These are phyloP conservation scores for Clarireedia monteithiana DNA, from an alignment of 2,329 filamentous ascomycete genomes.

Conservation along the genomic window DNA sequence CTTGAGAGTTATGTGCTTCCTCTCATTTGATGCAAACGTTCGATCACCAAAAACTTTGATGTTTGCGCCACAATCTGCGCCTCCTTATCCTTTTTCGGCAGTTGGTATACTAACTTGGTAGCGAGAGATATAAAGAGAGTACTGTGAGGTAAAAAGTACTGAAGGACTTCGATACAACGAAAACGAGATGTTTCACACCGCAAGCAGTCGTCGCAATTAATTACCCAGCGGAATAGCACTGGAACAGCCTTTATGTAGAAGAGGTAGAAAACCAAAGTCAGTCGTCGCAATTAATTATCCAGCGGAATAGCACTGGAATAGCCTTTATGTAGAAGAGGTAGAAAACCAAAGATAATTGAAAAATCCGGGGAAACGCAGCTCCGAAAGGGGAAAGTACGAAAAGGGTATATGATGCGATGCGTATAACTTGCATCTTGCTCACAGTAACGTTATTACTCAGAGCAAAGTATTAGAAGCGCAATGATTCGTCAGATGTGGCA, in stretches of 20 bases:
- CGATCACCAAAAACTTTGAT: not conserved
- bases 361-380: not conserved
- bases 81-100: constrained; percentile 21
- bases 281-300: not conserved
- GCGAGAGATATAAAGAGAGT: too few relatives aligned
- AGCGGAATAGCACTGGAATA: not conserved
- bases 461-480: not conserved
- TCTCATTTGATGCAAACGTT: not conserved
- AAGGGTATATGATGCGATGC: too few relatives aligned
- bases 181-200: too few relatives aligned
- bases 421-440: too few relatives aligned
- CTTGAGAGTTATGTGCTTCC: not conserved
- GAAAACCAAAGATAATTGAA: not conserved
- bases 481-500: not conserved
- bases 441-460: not conserved
- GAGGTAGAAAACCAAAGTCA: not conserved
- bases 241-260: not conserved
- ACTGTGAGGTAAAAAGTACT: too few relatives aligned
- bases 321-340: not conserved
- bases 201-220: not conserved
- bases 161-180: too few relatives aligned
- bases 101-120: not conserved
- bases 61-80: not conserved
- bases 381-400: too few relatives aligned
- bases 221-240: not conserved